Conservation (phyloP, 768 basidiomycete species). For the Candolleomyces efflorescens region DNA sequence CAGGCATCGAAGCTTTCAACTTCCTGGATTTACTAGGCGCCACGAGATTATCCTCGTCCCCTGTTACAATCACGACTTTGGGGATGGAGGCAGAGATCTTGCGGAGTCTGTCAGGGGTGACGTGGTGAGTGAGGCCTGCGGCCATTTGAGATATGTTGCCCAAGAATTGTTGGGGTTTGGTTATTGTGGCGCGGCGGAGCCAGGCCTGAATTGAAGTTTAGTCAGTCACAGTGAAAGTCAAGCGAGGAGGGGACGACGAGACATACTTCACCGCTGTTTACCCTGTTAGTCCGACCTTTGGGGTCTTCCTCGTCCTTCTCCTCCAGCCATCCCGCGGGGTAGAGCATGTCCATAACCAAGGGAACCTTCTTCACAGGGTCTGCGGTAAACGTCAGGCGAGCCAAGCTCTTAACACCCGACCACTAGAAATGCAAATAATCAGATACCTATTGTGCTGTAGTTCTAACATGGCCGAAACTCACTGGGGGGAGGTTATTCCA, state of each 20-base stretch:
- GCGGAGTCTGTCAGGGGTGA: slow-evolving; percentile 43
- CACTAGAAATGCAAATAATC: slow-evolving; percentile 25
- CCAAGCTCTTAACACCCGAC: slow-evolving; percentile 31
- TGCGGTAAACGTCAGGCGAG: slow-evolving; percentile 35
- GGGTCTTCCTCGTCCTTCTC: slow-evolving; percentile 47
- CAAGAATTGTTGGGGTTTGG: slow-evolving; percentile 53
- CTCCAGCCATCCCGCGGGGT: slow-evolving; percentile 58
- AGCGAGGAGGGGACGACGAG: slow-evolving; percentile 6
- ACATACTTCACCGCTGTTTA: slow-evolving; percentile 52
- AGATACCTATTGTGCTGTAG: neutral
- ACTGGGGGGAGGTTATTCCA: slow-evolving; percentile 67
- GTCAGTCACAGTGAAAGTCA: neutral
- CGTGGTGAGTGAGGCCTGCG: slow-evolving; percentile 61
- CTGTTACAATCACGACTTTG: slow-evolving; percentile 65
- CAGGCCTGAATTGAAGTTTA: slow-evolving; percentile 32
- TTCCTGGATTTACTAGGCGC: slow-evolving; percentile 43
- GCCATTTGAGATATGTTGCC: slow-evolving; percentile 73
- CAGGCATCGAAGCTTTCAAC: slow-evolving; percentile 58
- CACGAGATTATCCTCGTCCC: slow-evolving; percentile 62
- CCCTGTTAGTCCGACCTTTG: slow-evolving; percentile 57
- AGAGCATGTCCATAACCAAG: slow-evolving; percentile 53
- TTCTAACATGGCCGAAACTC: slow-evolving; percentile 15
- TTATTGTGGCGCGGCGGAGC: slow-evolving; percentile 41
- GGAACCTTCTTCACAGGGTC: slow-evolving; percentile 47
- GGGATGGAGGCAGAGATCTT: slow-evolving; percentile 52